Conservation (phyloP, 106 monocot genomes). For the Chionographis japonica region DNA sequence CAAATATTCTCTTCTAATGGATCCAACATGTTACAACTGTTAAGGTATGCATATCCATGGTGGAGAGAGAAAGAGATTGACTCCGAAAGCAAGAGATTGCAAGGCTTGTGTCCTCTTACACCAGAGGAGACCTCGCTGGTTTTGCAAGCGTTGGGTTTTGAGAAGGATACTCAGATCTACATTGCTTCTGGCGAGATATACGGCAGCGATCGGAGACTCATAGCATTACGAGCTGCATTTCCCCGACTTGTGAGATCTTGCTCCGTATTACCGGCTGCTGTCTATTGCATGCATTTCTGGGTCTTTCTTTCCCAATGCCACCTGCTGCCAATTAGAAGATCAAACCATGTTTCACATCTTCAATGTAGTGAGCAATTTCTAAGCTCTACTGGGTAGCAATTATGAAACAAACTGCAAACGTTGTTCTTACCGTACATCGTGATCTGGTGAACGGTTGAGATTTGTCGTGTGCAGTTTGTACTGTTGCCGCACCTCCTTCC, state of each 20-base stretch:
- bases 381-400: too few relatives aligned
- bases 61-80: slow-evolving; percentile 97
- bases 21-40: neutral
- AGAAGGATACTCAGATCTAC: slow-evolving; percentile 58
- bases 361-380: too few relatives aligned
- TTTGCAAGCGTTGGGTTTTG: slow-evolving; percentile 71
- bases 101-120: slow-evolving; percentile 83
- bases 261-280: neutral
- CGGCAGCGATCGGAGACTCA: slow-evolving; percentile 59
- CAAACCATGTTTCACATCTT: too few relatives aligned
- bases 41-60: slow-evolving; percentile 95
- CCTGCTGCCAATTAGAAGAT: neutral
- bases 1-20: too few relatives aligned
- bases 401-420: too few relatives aligned
- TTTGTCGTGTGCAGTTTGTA: neutral
- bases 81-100: slow-evolving; percentile 68
- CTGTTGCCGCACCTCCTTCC: neutral
- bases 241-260: slow-evolving; percentile 61
- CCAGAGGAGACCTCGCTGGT: slow-evolving; percentile 76
- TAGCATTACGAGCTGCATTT: slow-evolving; percentile 48
- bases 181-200: slow-evolving; percentile 94
- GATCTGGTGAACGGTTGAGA: too few relatives aligned
- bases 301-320: neutral
- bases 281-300: neutral
- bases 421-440: too few relatives aligned